Percentiles rank a stretch among this genome's conserved stretches.
Evolutionary conservation across 345 rosid species (phyloP).

Genomic region (Raphanus raphanistrum): DNA sequence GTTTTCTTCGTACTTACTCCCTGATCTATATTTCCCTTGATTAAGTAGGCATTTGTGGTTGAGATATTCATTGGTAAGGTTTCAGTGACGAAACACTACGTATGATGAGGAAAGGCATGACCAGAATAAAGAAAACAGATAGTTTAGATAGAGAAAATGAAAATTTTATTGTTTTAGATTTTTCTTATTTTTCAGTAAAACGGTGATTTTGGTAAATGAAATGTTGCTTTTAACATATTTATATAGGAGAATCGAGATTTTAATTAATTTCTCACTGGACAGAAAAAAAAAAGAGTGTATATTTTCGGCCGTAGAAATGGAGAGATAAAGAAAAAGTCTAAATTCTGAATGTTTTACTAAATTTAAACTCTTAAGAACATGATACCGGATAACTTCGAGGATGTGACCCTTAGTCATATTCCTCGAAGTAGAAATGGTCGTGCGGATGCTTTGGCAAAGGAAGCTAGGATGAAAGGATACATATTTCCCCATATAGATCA

Average conservation of each 20-base stretch:
- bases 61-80: neutral
- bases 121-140: neutral
- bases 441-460: too few relatives aligned
- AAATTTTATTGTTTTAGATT: neutral
- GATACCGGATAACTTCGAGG: neutral
- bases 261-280: neutral
- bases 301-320: constrained; percentile 10
- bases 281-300: neutral
- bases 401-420: too few relatives aligned
- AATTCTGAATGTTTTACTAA: neutral
- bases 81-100: neutral
- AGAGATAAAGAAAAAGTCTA: constrained; percentile 11
- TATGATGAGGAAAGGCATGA: neutral
- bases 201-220: neutral
- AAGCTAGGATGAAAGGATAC: too few relatives aligned
- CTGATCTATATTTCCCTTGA: neutral
- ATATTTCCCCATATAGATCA: too few relatives aligned
- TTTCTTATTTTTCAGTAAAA: neutral
- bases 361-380: neutral
- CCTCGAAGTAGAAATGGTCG: too few relatives aligned
- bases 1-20: neutral
- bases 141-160: neutral
- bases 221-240: neutral
- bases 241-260: neutral
- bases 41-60: neutral